These are phyloP conservation scores for Arabidopsis hybrid DNA, from an alignment of 441 rosid species.

Conservation along the genomic window DNA sequence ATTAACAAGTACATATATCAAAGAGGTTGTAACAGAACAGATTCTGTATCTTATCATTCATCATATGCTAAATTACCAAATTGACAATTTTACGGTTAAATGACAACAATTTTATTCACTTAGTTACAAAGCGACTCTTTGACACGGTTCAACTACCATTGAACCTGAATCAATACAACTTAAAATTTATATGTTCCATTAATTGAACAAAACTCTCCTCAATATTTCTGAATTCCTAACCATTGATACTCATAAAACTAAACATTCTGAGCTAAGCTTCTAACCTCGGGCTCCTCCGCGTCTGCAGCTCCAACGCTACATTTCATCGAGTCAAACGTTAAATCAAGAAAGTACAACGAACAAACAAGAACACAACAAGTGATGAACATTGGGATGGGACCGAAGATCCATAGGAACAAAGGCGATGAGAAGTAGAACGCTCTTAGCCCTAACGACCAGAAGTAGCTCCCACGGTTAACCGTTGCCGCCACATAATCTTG, in stretches of 20 bases:
- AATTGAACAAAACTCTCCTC: conserved; percentile 15
- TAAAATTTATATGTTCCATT: conserved; percentile 12
- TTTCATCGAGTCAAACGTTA: conserved; percentile 50
- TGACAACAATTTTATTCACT: conserved; percentile 25
- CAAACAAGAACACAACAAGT: conserved; percentile 64
- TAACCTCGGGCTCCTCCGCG: conserved; percentile 36
- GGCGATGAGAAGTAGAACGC: conserved; percentile 93
- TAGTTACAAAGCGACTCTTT: conserved; percentile 6
- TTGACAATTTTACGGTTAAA: neutral
- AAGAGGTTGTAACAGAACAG: too few species aligned
- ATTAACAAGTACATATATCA: too few species aligned
- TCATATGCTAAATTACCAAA: neutral
- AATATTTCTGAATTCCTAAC: neutral
- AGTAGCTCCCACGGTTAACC: conserved; percentile 78
- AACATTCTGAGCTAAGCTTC: conserved; percentile 39
- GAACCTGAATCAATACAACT: conserved; percentile 42
- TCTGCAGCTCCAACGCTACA: conserved; percentile 46
- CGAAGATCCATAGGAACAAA: conserved; percentile 87
- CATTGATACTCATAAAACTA: conserved; percentile 7
- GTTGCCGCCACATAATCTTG: conserved; percentile 73
- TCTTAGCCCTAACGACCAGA: conserved; percentile 89
- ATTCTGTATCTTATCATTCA: too few species aligned
- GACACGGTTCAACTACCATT: conserved; percentile 44
- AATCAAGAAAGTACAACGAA: conserved; percentile 73
- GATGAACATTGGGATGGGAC: conserved; percentile 83